These are phyloP conservation scores for Solanum chaucha DNA, from an alignment of 257 asterid genomes.

Conservation along the genomic window DNA sequence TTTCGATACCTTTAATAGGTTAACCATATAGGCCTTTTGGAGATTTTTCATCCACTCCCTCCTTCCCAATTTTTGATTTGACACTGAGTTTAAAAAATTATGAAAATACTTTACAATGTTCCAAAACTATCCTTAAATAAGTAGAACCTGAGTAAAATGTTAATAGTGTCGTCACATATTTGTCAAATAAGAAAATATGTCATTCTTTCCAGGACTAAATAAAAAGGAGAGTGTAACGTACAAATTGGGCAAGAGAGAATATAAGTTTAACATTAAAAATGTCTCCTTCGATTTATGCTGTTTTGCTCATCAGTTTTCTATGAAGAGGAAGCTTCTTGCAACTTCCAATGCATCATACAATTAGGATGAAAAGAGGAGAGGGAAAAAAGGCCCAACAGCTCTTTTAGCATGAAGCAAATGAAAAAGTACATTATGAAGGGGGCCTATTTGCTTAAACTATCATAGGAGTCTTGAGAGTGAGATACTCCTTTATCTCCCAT, in stretches of 20 bases:
- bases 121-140: background rate
- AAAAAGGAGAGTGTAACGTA: rapidly evolving
- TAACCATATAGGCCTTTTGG: background rate
- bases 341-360: background rate
- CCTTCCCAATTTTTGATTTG: background rate
- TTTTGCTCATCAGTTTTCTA: background rate
- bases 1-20: background rate
- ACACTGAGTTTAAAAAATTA: background rate
- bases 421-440: background rate
- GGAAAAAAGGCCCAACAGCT: background rate
- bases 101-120: background rate
- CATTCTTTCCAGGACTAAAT: too few species aligned
- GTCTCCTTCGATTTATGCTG: background rate
- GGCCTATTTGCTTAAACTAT: background rate
- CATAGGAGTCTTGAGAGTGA: slow-evolving; percentile 12
- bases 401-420: background rate
- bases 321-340: background rate
- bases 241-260: background rate
- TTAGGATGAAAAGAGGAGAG: background rate
- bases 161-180: background rate
- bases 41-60: background rate
- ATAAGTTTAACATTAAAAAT: background rate
- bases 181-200: background rate
- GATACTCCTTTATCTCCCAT: slow-evolving; percentile 8
- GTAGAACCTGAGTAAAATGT: background rate